Base-by-base conservation (phyloP, 2,329 filamentous ascomycete species). In the Cladophialophora bantiana region DNA sequence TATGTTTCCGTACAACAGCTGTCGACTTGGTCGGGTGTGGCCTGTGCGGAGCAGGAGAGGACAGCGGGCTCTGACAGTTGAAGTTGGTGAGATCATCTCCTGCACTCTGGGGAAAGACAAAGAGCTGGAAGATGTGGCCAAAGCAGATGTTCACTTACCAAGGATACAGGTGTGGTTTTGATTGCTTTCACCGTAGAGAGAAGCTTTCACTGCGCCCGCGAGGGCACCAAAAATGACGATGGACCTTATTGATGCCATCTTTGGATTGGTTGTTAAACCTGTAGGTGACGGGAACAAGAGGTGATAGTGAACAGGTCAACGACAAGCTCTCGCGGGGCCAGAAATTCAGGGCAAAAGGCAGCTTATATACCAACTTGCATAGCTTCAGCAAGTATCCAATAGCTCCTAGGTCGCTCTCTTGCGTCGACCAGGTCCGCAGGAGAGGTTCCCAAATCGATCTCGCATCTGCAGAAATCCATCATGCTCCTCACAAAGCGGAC, bases 1-100 rank as follows among this genome's bases (percentile, higher is more conserved):
- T 80, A 89, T 0, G 88, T 90, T 78, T 90, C 88, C 15, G 82
- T 82, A 72, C 88, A 90, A 81, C 88, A 90, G 0, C 84, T 84
- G 73, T 90, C 87, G 38, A 86, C 84, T 61, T 79, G 74, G 38
- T 72, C 76, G 1, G 79, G 80, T 31, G 77, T 76, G 5, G 83
- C 84, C 1, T 77, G 74, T 20, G 76, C 71, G 0, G 83, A 85
- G 77, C 85, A 87, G 1, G 85, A 87, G 36, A 84, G 77, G 70
- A 73, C 62, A 35, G 67, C 36, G 35, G 68, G 67, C 59, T 71
- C 66, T 70, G 57, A 2, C 1, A 2, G 34, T 18, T 13, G 31
- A 34, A 50, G 26, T 13, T 45, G 3, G 18, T 18, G 42, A 50
- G 38, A 35, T 1, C 2, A 15, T 26, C 7, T 50, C 18, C 4